These are phyloP conservation scores for Verbascum thapsus DNA, from an alignment of 257 asterid genomes.

Conservation along the genomic window DNA sequence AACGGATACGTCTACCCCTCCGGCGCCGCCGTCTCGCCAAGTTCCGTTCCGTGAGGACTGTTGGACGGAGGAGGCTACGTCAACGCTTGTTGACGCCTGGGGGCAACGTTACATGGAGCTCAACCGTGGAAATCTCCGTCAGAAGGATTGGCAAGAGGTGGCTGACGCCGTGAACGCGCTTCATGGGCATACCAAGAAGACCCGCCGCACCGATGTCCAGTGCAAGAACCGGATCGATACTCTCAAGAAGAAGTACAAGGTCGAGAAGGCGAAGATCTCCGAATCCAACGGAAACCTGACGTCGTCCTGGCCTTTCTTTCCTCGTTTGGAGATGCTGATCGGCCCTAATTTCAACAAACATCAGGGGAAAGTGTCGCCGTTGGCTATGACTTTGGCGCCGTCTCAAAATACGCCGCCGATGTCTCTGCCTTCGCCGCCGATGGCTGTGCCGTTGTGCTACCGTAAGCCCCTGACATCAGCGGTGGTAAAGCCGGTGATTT, in stretches of 20 bases:
- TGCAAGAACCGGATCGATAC: constrained; percentile 77
- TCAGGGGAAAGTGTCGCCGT: constrained; percentile 34
- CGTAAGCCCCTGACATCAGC: constrained; percentile 37
- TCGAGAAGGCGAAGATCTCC: constrained; percentile 55
- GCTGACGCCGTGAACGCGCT: constrained; percentile 61
- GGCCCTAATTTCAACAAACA: constrained; percentile 43
- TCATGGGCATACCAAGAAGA: constrained; percentile 59
- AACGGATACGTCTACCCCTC: constrained; percentile 46
- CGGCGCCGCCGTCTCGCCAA: constrained; percentile 40
- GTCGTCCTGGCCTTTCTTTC: constrained; percentile 65
- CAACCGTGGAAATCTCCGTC: constrained; percentile 73
- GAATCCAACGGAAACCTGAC: constrained; percentile 41
- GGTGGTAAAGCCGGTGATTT: constrained; percentile 39
- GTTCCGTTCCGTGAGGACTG: constrained; percentile 66
- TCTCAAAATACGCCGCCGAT: constrained; percentile 34
- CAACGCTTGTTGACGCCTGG: constrained; percentile 67
- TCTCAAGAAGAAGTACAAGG: constrained; percentile 69
- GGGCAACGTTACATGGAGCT: constrained; percentile 66
- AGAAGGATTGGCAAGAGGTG: constrained; percentile 75
- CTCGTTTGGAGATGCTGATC: constrained; percentile 50
- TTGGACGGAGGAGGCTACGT: constrained; percentile 82
- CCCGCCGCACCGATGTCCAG: constrained; percentile 72
- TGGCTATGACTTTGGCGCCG: constrained; percentile 30
- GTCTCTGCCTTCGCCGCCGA: constrained; percentile 51
- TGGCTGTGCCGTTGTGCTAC: constrained; percentile 52